phyloP scores from a whole-genome alignment of 352 stramenopile genomes.

The Pythium dissotocum region DNA sequence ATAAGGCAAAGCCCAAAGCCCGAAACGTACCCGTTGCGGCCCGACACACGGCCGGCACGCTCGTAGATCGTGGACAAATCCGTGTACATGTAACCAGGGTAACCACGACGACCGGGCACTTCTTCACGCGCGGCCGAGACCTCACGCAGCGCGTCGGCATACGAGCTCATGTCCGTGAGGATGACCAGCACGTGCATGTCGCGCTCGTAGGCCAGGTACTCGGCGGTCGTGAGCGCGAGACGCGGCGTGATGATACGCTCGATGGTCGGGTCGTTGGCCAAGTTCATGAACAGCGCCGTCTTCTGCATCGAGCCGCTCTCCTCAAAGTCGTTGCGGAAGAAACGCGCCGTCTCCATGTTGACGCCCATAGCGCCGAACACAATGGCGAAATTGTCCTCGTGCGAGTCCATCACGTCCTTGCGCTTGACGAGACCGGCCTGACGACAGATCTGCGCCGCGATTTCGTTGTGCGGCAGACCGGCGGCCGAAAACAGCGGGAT shows the following conservation, averaged over 20 bases:
- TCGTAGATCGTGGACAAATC: conserved; percentile 99
- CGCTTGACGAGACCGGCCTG: conserved; percentile 98
- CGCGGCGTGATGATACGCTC: conserved; percentile 99
- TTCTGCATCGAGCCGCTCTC: conserved; percentile 98
- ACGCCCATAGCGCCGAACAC: conserved; percentile 99
- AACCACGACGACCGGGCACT: conserved; percentile 97
- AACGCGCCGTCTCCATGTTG: conserved; percentile 99
- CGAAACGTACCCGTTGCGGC: conserved; percentile 90
- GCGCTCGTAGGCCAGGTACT: conserved; percentile 99
- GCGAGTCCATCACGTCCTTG: conserved; percentile 98
- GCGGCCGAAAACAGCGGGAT: conserved; percentile 99
- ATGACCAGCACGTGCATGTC: conserved; percentile 99
- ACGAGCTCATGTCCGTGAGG: conserved; percentile 99
- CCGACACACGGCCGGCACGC: conserved; percentile 95
- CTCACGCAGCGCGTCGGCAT: conserved; percentile 97
- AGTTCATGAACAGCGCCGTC: conserved; percentile 99
- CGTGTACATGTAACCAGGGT: conserved; percentile 99
- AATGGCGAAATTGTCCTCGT: conserved; percentile 99
- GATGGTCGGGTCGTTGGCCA: conserved; percentile 99
- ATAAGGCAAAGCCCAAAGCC: not conserved
- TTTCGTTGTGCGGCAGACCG: conserved; percentile 98
- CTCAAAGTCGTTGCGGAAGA: conserved; percentile 98
- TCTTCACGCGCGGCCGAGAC: conserved; percentile 94
- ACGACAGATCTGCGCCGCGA: conserved; percentile 98
- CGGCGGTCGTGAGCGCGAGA: conserved; percentile 97